Conservation (phyloP, 1,284 basidiomycete genomes). For the Malassezia japonica region DNA sequence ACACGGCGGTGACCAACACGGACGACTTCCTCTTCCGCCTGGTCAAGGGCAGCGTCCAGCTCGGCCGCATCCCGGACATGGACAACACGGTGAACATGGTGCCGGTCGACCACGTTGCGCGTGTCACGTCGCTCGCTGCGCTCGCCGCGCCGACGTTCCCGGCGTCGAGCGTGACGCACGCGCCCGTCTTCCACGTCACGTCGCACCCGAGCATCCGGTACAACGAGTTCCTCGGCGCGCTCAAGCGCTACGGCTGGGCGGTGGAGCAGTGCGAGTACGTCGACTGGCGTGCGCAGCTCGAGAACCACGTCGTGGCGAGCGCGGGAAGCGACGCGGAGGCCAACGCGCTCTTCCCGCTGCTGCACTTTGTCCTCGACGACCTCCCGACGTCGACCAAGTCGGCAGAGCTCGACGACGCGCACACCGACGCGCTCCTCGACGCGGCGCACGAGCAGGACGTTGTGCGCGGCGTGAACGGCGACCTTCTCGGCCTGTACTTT, state of each 20-base stretch:
- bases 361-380: slow-evolving; percentile 95
- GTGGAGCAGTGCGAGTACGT: slow-evolving; percentile 77
- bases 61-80: slow-evolving; percentile 90
- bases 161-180: slow-evolving; percentile 44
- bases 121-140: slow-evolving; percentile 56
- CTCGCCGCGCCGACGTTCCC: slow-evolving; percentile 21
- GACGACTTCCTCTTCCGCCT: slow-evolving; percentile 98
- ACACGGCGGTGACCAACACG: slow-evolving; percentile 76
- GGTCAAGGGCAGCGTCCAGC: slow-evolving; percentile 92
- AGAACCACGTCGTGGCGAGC: slow-evolving; percentile 72
- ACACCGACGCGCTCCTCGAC: slow-evolving; percentile 62
- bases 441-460: slow-evolving; percentile 52
- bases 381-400: slow-evolving; percentile 92
- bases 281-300: slow-evolving; percentile 79
- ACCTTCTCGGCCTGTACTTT: slow-evolving; percentile 77
- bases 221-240: slow-evolving; percentile 72
- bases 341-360: slow-evolving; percentile 90
- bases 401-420: slow-evolving; percentile 78
- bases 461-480: slow-evolving; percentile 64
- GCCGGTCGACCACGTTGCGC: slow-evolving; percentile 91
- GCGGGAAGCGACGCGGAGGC: slow-evolving; percentile 61
- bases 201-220: slow-evolving; percentile 79
- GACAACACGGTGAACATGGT: slow-evolving; percentile 98
- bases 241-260: slow-evolving; percentile 70
- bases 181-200: slow-evolving; percentile 76